phyloP scores from a whole-genome alignment of 495 filamentous ascomycete species.

The Rhypophila decipiens region DNA sequence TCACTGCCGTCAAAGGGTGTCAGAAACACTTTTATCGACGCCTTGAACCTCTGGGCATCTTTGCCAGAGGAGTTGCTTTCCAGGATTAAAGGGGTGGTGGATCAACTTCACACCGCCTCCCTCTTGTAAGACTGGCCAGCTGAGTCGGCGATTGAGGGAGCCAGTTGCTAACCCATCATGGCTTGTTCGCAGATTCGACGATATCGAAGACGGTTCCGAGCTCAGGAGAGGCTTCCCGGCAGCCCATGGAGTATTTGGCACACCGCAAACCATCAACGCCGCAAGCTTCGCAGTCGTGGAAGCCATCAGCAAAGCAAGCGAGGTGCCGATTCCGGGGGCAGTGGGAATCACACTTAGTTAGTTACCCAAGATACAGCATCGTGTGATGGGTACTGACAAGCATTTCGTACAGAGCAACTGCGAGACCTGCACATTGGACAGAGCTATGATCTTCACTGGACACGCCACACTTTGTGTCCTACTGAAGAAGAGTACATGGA shows the following conservation, averaged over 20 bases:
- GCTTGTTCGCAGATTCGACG: no score
- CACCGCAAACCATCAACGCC: slow-evolving; percentile 80
- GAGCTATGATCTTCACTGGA: slow-evolving; percentile 87
- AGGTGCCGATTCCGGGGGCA: neutral
- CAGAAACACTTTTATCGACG: slow-evolving; percentile 6
- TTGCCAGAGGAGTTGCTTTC: neutral
- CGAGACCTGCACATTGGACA: slow-evolving; percentile 80
- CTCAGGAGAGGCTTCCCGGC: slow-evolving; percentile 77
- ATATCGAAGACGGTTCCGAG: slow-evolving; percentile 68
- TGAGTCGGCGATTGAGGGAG: no score
- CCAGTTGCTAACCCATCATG: no score
- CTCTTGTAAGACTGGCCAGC: no score
- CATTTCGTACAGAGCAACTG: slow-evolving; percentile 50
- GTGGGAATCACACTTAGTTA: no score
- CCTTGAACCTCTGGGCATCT: slow-evolving; percentile 10
- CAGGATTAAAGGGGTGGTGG: slow-evolving; percentile 3
- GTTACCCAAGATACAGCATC: no score
- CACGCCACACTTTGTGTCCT: slow-evolving; percentile 72
- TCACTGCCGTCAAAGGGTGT: slow-evolving; percentile 14
- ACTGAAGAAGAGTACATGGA: slow-evolving; percentile 83
- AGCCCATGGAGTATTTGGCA: slow-evolving; percentile 79
- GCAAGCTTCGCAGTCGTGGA: slow-evolving; percentile 83
- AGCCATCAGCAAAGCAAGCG: slow-evolving; percentile 29
- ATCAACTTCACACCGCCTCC: slow-evolving; percentile 10
- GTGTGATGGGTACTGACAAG: no score